A percentile compares a stretch with the other conserved stretches of the same genome.
Evolutionary conservation across 1,284 basidiomycete genomes (phyloP).

Genomic region (Malassezia slooffiae): DNA sequence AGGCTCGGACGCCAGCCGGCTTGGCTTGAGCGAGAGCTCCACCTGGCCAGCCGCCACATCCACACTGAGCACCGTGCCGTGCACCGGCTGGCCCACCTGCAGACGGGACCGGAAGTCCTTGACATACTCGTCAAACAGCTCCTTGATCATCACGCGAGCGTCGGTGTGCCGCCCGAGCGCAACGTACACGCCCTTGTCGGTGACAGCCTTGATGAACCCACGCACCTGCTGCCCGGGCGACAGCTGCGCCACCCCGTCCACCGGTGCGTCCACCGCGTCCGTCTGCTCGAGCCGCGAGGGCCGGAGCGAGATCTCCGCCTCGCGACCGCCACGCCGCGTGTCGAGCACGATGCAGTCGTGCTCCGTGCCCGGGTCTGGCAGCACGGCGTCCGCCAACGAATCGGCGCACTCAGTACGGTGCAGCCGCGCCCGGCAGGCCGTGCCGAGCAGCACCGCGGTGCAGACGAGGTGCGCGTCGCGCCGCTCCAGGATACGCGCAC

Average conservation of each 20-base stretch:
- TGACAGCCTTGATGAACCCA: constrained; percentile 79
- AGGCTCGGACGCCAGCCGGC: constrained; percentile 33
- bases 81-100: constrained; percentile 68
- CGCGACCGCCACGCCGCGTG: constrained; percentile 3
- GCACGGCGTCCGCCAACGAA: constrained; percentile 55
- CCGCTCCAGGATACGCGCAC: constrained; percentile 20
- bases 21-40: constrained; percentile 65
- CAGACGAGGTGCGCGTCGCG: constrained; percentile 6
- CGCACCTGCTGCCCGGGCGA: constrained; percentile 59
- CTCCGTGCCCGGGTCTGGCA: constrained; percentile 59
- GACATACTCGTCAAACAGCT: constrained; percentile 63
- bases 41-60: constrained; percentile 64
- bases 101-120: constrained; percentile 90
- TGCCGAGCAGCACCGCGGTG: constrained; percentile 16
- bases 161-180: constrained; percentile 69
- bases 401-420: constrained; percentile 64
- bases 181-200: constrained; percentile 76
- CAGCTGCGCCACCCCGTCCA: constrained; percentile 58
- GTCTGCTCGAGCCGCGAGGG: constrained; percentile 54
- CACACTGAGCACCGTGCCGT: constrained; percentile 66
- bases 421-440: constrained; percentile 23
- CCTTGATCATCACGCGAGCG: constrained; percentile 83
- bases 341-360: constrained; percentile 60
- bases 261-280: constrained; percentile 57
- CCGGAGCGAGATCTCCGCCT: constrained; percentile 65